Percentiles rank a stretch among this genome's conserved stretches.
Conservation (phyloP, 129 eudicot species). For the Chrysanthemum lavandulifolium region DNA sequence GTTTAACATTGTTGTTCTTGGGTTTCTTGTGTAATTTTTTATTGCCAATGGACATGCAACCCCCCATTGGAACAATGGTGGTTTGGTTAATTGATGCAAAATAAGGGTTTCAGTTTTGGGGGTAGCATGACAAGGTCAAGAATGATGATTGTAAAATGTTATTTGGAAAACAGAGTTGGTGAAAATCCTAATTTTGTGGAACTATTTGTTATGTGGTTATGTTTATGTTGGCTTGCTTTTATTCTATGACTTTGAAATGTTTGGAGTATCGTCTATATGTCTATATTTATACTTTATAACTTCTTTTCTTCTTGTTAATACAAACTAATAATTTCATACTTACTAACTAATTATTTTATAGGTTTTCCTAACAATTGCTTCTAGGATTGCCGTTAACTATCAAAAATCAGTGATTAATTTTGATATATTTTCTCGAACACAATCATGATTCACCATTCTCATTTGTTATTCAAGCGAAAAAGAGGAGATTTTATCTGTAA, state of each 20-base stretch:
- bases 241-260: slow-evolving; percentile 20
- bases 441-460: too few relatives aligned
- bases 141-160: slow-evolving; percentile 30
- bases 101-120: slow-evolving; percentile 35
- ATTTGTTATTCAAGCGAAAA: too few relatives aligned
- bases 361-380: background rate
- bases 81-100: slow-evolving; percentile 12
- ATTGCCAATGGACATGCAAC: slow-evolving; percentile 67
- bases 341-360: background rate
- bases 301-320: too few relatives aligned
- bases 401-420: too few relatives aligned
- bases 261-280: background rate
- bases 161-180: slow-evolving; percentile 27
- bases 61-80: slow-evolving; percentile 57
- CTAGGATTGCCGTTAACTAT: too few relatives aligned
- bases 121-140: slow-evolving; percentile 40
- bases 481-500: too few relatives aligned
- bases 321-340: background rate
- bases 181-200: slow-evolving; percentile 33
- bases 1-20: slow-evolving; percentile 36
- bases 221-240: slow-evolving; percentile 13
- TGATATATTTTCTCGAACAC: too few relatives aligned
- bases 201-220: slow-evolving; percentile 29
- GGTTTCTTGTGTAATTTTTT: slow-evolving; percentile 35
- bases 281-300: background rate